Evolutionary conservation across 2,329 filamentous ascomycete species (phyloP).

Genomic region (Diaporthe ilicicola): DNA sequence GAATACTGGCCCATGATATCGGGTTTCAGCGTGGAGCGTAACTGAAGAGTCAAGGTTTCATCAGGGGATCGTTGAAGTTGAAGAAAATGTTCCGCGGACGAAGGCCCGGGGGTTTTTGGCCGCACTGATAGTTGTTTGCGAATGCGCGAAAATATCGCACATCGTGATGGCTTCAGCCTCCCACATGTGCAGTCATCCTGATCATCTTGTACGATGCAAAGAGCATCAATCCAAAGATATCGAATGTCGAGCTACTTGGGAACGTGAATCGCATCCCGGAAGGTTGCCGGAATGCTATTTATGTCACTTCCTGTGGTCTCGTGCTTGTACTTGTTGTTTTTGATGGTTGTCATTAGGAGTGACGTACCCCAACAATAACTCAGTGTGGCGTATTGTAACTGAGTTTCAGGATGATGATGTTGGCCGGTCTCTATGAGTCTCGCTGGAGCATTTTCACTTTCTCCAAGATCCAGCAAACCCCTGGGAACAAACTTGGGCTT

Average conservation of each 20-base stretch:
- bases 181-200: not conserved
- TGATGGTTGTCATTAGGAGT: not conserved
- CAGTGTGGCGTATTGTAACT: not conserved
- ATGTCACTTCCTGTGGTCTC: not conserved
- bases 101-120: not conserved
- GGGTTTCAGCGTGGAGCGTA: not conserved
- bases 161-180: not conserved
- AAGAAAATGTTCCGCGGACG: not conserved
- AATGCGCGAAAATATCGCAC: not conserved
- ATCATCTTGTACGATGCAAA: conserved; percentile 4
- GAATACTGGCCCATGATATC: not conserved
- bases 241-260: not conserved
- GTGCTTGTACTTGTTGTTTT: not conserved
- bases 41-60: not conserved
- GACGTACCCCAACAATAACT: conserved; percentile 7
- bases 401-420: not conserved
- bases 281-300: not conserved
- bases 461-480: not conserved
- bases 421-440: not conserved
- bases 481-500: not conserved
- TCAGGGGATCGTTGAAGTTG: not conserved
- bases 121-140: not conserved
- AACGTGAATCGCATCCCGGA: not conserved
- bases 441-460: too few relatives aligned
- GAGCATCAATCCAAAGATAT: conserved; percentile 8